phyloP scores from a whole-genome alignment of 345 rosid genomes.

The Hibiscus trionum region DNA sequence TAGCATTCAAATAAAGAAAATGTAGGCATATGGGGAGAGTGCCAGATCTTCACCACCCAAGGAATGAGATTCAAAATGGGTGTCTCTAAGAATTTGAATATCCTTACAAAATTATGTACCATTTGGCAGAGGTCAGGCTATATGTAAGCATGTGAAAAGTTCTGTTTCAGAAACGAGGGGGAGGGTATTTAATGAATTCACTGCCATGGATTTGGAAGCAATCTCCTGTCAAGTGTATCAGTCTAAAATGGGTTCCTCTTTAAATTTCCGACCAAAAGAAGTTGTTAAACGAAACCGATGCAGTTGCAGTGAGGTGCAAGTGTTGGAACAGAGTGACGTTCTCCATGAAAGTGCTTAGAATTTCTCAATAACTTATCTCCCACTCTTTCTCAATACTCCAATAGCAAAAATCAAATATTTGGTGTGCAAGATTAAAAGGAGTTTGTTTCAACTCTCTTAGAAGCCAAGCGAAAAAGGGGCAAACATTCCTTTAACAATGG shows the following conservation, averaged over 20 bases:
- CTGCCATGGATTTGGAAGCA: too few relatives aligned
- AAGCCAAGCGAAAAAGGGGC: conserved; percentile 17
- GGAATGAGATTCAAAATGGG: too few relatives aligned
- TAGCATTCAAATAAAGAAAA: too few relatives aligned
- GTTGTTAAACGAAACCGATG: neutral
- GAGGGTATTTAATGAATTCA: too few relatives aligned
- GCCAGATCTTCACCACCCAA: too few relatives aligned
- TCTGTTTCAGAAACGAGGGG: too few relatives aligned
- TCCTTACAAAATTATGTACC: too few relatives aligned
- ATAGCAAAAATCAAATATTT: neutral
- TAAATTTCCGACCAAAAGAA: conserved; percentile 1
- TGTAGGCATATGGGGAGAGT: too few relatives aligned
- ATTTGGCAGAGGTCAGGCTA: too few relatives aligned
- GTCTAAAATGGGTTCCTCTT: neutral
- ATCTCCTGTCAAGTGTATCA: too few relatives aligned
- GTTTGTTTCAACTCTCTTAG: conserved; percentile 6
- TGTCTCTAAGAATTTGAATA: too few relatives aligned
- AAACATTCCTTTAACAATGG: neutral
- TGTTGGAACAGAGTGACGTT: conserved; percentile 2
- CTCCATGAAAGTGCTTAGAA: conserved; percentile 16
- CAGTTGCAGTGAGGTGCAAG: neutral
- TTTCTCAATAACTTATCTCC: conserved; percentile 11
- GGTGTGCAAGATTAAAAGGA: neutral
- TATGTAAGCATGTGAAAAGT: too few relatives aligned
- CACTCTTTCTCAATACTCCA: neutral